Evolutionary conservation across 345 rosid genomes (phyloP), one percentile per base, ranked within the genome.

Genomic region (Lenwebbia sp.): DNA sequence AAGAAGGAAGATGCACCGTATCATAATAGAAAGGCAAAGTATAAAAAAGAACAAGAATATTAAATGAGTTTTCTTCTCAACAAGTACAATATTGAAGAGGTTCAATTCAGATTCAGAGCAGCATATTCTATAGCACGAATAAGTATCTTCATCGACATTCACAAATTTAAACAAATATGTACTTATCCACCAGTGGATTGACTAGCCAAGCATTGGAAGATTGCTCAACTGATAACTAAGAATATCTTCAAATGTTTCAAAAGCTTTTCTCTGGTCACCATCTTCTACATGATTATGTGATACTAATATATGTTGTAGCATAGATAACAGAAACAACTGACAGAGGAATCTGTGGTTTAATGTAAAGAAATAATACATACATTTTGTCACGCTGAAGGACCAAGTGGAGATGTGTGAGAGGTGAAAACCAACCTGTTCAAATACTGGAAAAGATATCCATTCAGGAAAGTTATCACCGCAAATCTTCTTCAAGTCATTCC

Each of bases 391-490:
- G 13, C 40, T 70, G 23, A 70, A 70, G 78, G 21, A 33, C 78
- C 40, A 33, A 33, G 47, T 33, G 47, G 47, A 33, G 47, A 33
- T 33, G 7, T 4, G 2, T 5, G 54, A 83, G 44, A 83, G 13
- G 57, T 50, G 47, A 82, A 86, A 26, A 78, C 82, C 51, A 82
- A 97, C 99, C 98, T 96, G 99, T 87, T 98, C 99, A 91, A 88
- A 98, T 33, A 88, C 98, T 25, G 99, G 99, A 86, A 98, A 98
- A 7, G 99, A 98, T 86, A 98, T 95, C 99, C 99, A 96, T 65
- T 93, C 97, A 54, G 99, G 99, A 88, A 94, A 94, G 87, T 94
- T 96, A 87, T 96, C 98, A 33, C 99, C 98, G 6, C 99, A 98
- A 74, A 98, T 92, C 91, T 96, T 97, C 94, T 89, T 96, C 91